These are phyloP conservation scores for Wickerhamomyces strasburgensis DNA, from an alignment of 805 yeast genomes.

Conservation along the genomic window DNA sequence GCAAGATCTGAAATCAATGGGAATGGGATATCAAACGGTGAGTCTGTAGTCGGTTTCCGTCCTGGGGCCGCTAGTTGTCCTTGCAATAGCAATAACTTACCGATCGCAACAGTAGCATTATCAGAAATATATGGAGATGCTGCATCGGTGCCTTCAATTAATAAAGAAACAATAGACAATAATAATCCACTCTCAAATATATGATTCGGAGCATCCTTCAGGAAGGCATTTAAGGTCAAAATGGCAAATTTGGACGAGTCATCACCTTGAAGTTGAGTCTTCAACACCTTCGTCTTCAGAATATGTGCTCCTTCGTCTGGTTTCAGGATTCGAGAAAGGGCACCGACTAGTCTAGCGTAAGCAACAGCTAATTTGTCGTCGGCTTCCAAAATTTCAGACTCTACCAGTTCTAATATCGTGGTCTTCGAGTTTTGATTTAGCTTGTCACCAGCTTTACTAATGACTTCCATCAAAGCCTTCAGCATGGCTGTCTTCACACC, in stretches of 20 bases:
- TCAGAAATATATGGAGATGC: constrained; percentile 55
- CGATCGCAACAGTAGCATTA: constrained; percentile 73
- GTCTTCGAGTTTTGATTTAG: constrained; percentile 70
- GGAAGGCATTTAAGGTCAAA: constrained; percentile 71
- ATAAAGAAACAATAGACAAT: constrained; percentile 43
- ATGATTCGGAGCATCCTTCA: constrained; percentile 69
- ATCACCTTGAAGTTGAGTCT: constrained; percentile 35
- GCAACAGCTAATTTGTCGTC: constrained; percentile 65
- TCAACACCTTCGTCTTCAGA: constrained; percentile 54
- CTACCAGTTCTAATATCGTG: constrained; percentile 66
- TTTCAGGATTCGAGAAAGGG: constrained; percentile 63
- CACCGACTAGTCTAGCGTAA: constrained; percentile 74
- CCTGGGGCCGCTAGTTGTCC: constrained; percentile 36
- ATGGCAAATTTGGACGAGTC: constrained; percentile 58
- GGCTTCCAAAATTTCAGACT: constrained; percentile 53
- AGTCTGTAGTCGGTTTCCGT: constrained; percentile 22
- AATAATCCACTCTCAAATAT: constrained; percentile 49
- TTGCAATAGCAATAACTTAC: constrained; percentile 63
- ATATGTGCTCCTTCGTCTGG: constrained; percentile 59
- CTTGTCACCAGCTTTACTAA: constrained; percentile 70
- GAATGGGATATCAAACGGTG: constrained; percentile 37
- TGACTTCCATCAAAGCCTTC: constrained; percentile 78
- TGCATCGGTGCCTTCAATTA: constrained; percentile 39
- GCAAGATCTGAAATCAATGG: constrained; percentile 40
- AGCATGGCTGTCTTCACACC: constrained; percentile 85